Evolutionary conservation across 495 filamentous ascomycete genomes (phyloP).

Genomic region (Xylaria curta): DNA sequence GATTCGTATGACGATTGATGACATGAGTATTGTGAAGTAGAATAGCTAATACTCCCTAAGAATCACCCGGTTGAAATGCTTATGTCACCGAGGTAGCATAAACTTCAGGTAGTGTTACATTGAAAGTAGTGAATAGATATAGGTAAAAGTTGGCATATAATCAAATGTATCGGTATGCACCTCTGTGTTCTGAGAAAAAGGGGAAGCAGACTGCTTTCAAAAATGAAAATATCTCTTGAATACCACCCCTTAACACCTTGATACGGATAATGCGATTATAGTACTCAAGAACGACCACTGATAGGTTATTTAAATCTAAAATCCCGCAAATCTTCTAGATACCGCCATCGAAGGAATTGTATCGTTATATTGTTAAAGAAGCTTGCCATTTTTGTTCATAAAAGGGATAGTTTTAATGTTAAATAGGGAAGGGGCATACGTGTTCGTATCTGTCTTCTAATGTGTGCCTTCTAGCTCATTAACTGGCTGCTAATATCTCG

Average conservation of each 20-base stretch:
- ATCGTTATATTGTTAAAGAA: background rate
- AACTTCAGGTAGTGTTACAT: no score
- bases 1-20: background rate
- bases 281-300: background rate
- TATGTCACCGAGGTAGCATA: no score
- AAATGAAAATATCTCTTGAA: background rate
- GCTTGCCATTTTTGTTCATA: background rate
- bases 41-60: no score
- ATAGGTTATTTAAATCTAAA: background rate
- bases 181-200: background rate
- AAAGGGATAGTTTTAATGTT: background rate
- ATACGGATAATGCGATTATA: no score
- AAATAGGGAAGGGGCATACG: background rate
- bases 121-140: no score
- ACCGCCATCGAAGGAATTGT: background rate
- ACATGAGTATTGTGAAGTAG: background rate
- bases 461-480: background rate
- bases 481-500: background rate
- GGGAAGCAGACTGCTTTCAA: background rate
- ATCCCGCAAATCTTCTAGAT: background rate
- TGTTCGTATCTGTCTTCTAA: background rate
- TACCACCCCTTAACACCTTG: background rate
- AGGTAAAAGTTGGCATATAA: no score
- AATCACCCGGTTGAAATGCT: no score
- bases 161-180: no score